Conservation (phyloP, 1,284 basidiomycete species). For the Ganoderma leucocontextum region DNA sequence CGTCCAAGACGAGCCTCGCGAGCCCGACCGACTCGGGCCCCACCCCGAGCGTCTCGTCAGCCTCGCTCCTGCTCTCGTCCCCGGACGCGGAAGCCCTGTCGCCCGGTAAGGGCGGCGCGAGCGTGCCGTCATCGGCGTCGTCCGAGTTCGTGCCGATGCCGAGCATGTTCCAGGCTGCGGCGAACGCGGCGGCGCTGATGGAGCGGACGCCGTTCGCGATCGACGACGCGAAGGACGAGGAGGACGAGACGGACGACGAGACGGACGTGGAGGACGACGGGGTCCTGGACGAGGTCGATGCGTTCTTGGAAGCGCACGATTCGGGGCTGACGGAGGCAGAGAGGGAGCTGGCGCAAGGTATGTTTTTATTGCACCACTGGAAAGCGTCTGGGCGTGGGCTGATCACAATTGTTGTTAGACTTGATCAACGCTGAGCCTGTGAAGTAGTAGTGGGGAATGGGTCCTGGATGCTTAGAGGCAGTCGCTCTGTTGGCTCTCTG, state of each 20-base stretch:
- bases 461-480: not conserved
- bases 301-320: conserved; percentile 91
- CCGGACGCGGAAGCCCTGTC: not conserved
- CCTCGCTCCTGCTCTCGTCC: conserved; percentile 16
- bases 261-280: conserved; percentile 67
- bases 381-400: not conserved
- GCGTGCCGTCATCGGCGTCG: conserved; percentile 23
- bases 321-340: conserved; percentile 87
- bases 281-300: conserved; percentile 93
- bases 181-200: conserved; percentile 81
- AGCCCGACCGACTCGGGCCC: conserved; percentile 8
- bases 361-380: conserved; percentile 11
- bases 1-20: conserved; percentile 63
- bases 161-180: conserved; percentile 71
- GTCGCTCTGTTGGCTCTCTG: conserved; percentile 3
- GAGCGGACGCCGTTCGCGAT: conserved; percentile 93
- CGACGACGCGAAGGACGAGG: conserved; percentile 88
- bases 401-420: conserved; percentile 48
- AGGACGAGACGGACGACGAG: conserved; percentile 71
- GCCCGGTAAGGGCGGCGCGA: not conserved
- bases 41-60: conserved; percentile 21
- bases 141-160: conserved; percentile 60
- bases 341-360: conserved; percentile 83
- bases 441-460: conserved; percentile 40
- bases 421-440: conserved; percentile 72